Evolutionary conservation across 805 yeast species (phyloP), one percentile per base, ranked within the genome.

Genomic region (Myxozyma monticola): DNA sequence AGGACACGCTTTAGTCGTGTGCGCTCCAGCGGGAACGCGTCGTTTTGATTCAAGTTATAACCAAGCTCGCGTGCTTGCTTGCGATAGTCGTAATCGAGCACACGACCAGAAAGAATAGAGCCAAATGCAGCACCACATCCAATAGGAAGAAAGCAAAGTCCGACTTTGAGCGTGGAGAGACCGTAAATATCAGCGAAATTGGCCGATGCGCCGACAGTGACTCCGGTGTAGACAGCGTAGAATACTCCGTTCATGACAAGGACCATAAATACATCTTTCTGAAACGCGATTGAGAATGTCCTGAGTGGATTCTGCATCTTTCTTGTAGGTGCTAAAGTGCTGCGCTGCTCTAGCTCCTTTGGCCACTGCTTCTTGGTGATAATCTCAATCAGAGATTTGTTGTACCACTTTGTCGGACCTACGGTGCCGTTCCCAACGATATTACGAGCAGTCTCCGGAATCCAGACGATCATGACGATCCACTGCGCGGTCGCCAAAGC

Each of bases 371-470:
- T 15, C 1, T 37, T 4, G 14, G 22, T 22, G 31, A 45, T 14
- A 7, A 38, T 21, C 3, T 22, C 25, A 10, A 49, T 6, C 37
- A 43, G 25, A n/a, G 49, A 34, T 21, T 20, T 18, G 35, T 29
- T 26, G 40, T 17, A 24, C 30, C 46, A 18, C 10, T 15, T n/a
- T 18, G 48, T 50, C 0, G 95, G 95, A 2, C 56, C 60, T 0
- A 81, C 67, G 1, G 89, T 77, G 1, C 89, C 86, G 65, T 87
- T 86, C 0, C 95, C 96, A 1, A 81, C 91, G 6, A 85, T 65
- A 5, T 76, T 67, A 48, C 96, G 72, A 34, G 77, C 76, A 0
- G 96, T 89, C 63, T 89, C 96, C 0, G 96, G 95, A 15, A 88
- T 65, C 3, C 74, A 49, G 4, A 76, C 29, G 2, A 73, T 49